Evolutionary conservation across 768 basidiomycete species (phyloP).

Genomic region (Boletus tomentosulus): DNA sequence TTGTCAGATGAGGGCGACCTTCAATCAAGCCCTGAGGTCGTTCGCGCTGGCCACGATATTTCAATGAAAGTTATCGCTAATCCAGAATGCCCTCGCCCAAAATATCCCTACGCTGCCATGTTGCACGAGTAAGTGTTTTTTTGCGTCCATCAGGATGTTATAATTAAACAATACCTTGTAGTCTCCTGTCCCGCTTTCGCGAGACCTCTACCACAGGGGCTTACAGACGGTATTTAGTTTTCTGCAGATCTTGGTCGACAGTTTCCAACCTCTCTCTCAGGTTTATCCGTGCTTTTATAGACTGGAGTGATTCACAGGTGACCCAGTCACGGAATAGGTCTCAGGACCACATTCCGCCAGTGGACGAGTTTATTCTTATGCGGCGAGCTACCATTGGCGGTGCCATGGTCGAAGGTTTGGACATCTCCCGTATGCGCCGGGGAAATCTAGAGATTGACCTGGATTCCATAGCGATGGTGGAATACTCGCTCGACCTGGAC

Average conservation of each 20-base stretch:
- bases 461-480: constrained; percentile 29
- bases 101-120: constrained; percentile 37
- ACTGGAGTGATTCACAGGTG: constrained; percentile 35
- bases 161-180: constrained; percentile 8
- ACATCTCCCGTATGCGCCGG: not conserved
- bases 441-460: not conserved
- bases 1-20: constrained; percentile 35
- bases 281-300: constrained; percentile 34
- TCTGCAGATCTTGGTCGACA: not conserved
- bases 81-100: constrained; percentile 27
- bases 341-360: constrained; percentile 34
- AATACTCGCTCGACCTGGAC: constrained; percentile 36
- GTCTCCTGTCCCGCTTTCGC: constrained; percentile 33
- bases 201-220: constrained; percentile 35
- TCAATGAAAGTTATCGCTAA: constrained; percentile 28
- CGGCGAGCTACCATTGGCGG: constrained; percentile 36
- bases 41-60: constrained; percentile 31
- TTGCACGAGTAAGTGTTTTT: constrained; percentile 32
- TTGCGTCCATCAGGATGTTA: constrained; percentile 3
- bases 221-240: constrained; percentile 27
- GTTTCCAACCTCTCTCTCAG: constrained; percentile 15
- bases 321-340: constrained; percentile 34
- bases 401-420: constrained; percentile 36
- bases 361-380: constrained; percentile 37
- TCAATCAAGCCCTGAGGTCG: constrained; percentile 32